These are phyloP conservation scores for Cymbopogon flexuosus DNA, from an alignment of 202 grass and related monocot species.

Conservation along the genomic window DNA sequence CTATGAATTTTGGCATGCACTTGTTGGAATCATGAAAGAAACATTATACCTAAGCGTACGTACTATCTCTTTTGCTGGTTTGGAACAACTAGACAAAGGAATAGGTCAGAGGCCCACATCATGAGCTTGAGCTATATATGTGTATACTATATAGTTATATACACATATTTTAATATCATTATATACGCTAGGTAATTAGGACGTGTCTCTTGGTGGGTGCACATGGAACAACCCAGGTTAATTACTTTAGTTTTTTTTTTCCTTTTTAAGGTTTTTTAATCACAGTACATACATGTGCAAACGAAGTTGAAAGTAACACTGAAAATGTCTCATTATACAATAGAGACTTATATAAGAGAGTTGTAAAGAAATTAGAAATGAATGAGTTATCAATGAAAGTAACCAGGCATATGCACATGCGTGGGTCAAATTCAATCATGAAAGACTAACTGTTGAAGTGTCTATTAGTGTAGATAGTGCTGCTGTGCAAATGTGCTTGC, in stretches of 20 bases:
- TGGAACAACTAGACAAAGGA: constrained; percentile 36
- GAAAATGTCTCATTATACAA: background rate
- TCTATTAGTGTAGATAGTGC: constrained; percentile 20
- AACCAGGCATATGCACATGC: background rate
- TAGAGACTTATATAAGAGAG: background rate
- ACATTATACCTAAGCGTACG: constrained; percentile 53
- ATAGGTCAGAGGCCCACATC: constrained; percentile 50
- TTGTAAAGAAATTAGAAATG: background rate
- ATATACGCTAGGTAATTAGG: too few relatives aligned
- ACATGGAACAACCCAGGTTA: too few relatives aligned
- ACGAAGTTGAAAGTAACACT: background rate
- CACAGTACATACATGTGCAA: background rate
- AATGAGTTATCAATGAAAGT: background rate
- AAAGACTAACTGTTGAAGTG: constrained; percentile 19
- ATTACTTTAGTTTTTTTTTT: too few relatives aligned
- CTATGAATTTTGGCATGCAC: constrained; percentile 25
- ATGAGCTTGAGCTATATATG: background rate
- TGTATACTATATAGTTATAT: background rate
- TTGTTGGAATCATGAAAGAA: constrained; percentile 50
- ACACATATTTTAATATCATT: background rate
- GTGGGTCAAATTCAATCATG: background rate
- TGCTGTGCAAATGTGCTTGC: background rate
- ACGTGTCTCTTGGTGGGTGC: too few relatives aligned
- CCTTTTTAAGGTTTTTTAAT: background rate
- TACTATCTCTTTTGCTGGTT: constrained; percentile 22